Conservation (phyloP, 2,329 filamentous ascomycete species). For the Penicillium decumbens region DNA sequence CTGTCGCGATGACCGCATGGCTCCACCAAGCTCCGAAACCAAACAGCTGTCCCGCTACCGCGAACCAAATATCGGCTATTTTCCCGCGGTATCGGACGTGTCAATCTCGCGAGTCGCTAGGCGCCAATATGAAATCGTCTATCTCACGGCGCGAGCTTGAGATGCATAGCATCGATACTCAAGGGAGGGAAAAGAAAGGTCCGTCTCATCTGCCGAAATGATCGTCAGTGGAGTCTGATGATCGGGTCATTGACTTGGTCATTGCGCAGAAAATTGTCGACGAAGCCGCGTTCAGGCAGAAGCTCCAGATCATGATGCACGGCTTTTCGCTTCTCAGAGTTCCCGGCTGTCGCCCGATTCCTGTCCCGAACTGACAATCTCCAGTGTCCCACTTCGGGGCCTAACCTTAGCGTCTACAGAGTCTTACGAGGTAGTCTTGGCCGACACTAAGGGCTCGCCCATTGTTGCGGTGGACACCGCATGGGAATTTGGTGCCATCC, state of each 20-base stretch:
- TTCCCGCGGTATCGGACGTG: slow-evolving; percentile 1
- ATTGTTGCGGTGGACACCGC: slow-evolving; percentile 1
- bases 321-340: slow-evolving; percentile 4
- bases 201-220: neutral
- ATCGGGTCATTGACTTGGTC: slow-evolving; percentile 1
- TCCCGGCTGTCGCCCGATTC: slow-evolving; percentile 13
- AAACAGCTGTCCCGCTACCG: slow-evolving; percentile 1
- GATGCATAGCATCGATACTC: neutral
- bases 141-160: slow-evolving; percentile 2
- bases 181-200: slow-evolving; percentile 3
- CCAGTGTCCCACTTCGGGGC: slow-evolving; percentile 16
- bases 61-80: slow-evolving; percentile 3
- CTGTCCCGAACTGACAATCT: slow-evolving; percentile 13
- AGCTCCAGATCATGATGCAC: slow-evolving; percentile 4
- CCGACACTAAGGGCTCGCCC: slow-evolving; percentile 5
- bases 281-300: slow-evolving; percentile 1
- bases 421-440: slow-evolving; percentile 21
- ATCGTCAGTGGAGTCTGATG: slow-evolving; percentile 1
- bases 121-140: neutral
- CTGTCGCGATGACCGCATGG: slow-evolving; percentile 4
- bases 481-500: slow-evolving; percentile 3
- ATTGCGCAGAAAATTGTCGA: slow-evolving; percentile 6
- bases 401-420: slow-evolving; percentile 16
- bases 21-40: slow-evolving; percentile 12
- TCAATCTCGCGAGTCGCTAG: slow-evolving; percentile 1